Evolutionary conservation across 2,329 filamentous ascomycete species (phyloP).

Genomic region (Talaromyces atroroseus): DNA sequence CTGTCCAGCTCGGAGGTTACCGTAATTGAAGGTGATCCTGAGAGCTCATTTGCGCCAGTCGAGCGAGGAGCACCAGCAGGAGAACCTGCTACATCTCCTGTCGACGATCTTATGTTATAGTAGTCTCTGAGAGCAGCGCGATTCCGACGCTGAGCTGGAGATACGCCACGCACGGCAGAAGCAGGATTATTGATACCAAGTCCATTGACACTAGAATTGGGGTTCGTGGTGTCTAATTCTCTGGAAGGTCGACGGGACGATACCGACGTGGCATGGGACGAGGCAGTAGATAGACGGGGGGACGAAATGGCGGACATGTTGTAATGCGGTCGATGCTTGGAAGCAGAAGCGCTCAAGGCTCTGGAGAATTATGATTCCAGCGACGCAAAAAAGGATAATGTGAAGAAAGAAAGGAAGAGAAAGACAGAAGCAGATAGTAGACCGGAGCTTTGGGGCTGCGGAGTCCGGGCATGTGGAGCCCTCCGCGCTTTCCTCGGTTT

Average conservation of each 20-base stretch:
- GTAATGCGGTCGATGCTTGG: not conserved
- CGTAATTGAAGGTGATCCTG: conserved; percentile 24
- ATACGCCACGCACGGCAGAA: conserved; percentile 38
- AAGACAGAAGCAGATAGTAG: not conserved
- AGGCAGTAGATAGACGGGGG: conserved; percentile 55
- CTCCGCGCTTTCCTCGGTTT: not conserved
- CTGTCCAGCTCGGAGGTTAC: conserved; percentile 62
- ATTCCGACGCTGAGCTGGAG: conserved; percentile 56
- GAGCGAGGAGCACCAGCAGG: conserved; percentile 37
- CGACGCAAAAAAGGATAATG: not conserved
- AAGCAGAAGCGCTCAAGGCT: not conserved
- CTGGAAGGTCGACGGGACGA: conserved; percentile 67
- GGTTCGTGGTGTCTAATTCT: conserved; percentile 48
- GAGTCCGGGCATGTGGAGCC: not conserved
- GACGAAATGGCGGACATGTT: conserved; percentile 55
- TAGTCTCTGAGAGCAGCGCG: conserved; percentile 87
- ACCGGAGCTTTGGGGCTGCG: not conserved
- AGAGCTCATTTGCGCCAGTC: conserved; percentile 39
- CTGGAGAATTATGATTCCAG: not conserved
- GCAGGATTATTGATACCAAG: conserved; percentile 39
- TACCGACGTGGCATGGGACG: conserved; percentile 59
- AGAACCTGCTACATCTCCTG: conserved; percentile 29
- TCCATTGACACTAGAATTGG: conserved; percentile 51
- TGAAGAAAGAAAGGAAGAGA: not conserved
- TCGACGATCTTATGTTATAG: conserved; percentile 68